Conservation (phyloP, 2,329 filamentous ascomycete genomes). For the Botrytis galanthina region DNA sequence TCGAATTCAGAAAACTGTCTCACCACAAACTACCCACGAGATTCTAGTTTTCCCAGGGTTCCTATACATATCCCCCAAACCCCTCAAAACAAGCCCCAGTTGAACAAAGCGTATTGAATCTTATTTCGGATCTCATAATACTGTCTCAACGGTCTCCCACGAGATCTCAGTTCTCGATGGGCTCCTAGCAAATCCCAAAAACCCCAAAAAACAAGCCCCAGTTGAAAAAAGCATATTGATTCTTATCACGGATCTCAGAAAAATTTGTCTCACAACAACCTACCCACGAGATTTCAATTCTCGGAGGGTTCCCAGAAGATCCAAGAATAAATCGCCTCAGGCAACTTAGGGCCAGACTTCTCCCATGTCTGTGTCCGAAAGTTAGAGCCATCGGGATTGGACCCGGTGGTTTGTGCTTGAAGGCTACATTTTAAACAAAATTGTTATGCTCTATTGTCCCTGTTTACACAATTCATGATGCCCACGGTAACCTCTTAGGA, state of each 20-base stretch:
- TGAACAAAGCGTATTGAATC: background rate
- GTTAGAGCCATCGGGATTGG: background rate
- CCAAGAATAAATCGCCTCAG: slow-evolving; percentile 1
- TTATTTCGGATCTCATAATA: no score
- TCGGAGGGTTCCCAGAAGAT: background rate
- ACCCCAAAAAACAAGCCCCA: background rate
- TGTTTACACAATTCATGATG: background rate
- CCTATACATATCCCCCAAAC: background rate
- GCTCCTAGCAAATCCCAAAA: background rate
- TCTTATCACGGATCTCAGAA: background rate
- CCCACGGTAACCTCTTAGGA: background rate
- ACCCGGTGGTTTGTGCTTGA: background rate
- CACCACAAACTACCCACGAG: no score
- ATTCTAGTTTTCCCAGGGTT: no score
- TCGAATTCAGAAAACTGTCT: no score
- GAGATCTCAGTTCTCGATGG: background rate
- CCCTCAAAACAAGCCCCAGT: background rate
- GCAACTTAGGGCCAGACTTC: slow-evolving; percentile 1
- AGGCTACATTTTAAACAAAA: background rate
- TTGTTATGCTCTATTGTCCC: background rate
- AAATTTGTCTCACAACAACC: background rate
- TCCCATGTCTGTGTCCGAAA: background rate
- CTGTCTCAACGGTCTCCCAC: background rate
- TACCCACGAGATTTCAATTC: background rate
- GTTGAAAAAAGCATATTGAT: background rate